A percentile compares a stretch with the other conserved stretches of the same genome.
These are phyloP conservation scores for Penicillium palitans DNA, from an alignment of 2,329 filamentous ascomycete species.

Conservation along the genomic window DNA sequence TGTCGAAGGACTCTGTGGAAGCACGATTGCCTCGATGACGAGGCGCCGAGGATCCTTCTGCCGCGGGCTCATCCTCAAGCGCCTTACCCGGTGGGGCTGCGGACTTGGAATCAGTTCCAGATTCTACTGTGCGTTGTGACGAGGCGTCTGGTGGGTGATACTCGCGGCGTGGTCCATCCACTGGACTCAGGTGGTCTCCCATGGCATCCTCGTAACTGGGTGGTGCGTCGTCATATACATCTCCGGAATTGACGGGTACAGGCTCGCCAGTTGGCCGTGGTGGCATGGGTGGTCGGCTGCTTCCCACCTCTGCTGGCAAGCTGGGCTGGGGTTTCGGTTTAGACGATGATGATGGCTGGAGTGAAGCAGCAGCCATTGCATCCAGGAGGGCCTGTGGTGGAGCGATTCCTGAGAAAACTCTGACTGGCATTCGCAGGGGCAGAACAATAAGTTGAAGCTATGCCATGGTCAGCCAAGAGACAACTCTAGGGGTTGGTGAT, in stretches of 20 bases:
- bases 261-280: constrained; percentile 37
- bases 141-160: constrained; percentile 47
- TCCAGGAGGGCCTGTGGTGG: constrained; percentile 76
- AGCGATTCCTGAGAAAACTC: constrained; percentile 83
- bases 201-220: constrained; percentile 94
- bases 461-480: constrained; percentile 20
- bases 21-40: constrained; percentile 26
- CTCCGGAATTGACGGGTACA: constrained; percentile 25
- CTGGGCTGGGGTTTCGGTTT: constrained; percentile 21
- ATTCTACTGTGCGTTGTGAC: constrained; percentile 31
- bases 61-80: constrained; percentile 28
- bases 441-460: constrained; percentile 74
- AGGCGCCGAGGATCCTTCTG: constrained; percentile 25
- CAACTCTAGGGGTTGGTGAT: background rate
- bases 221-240: constrained; percentile 69
- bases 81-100: constrained; percentile 34
- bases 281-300: constrained; percentile 42
- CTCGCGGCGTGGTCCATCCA: constrained; percentile 65
- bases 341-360: constrained; percentile 24
- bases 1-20: constrained; percentile 43
- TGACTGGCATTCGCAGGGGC: constrained; percentile 74
- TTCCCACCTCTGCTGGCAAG: constrained; percentile 24
- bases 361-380: constrained; percentile 52
- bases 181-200: constrained; percentile 72
- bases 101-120: constrained; percentile 41